Base-by-base conservation (phyloP, 179 eudicot genomes). In the Silene noctiflora region DNA sequence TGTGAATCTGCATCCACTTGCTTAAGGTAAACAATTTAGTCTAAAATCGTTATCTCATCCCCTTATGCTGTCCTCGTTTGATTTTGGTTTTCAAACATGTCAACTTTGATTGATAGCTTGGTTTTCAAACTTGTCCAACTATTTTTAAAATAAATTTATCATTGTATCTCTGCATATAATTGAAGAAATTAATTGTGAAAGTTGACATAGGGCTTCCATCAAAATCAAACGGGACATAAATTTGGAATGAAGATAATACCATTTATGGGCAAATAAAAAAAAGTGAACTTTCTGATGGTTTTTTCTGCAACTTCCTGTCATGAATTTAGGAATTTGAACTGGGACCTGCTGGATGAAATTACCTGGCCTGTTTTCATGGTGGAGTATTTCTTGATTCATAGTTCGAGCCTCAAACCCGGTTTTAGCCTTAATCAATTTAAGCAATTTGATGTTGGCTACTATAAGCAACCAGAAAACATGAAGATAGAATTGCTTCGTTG, bases 301-400 rank as follows among this genome's bases (percentile, higher is more conserved):
- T 46, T 19, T 74, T 65, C 66, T 65, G 76, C 31, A 44, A 66
- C 73, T 61, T 77, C 21, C 73, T 64, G 71, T 76, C 56, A 16
- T 53, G 68, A 58, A 76, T 83, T 71, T 80, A 96, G 99, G 97
- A 88, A 81, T 84, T 84, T 93, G 77, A 88, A 94, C 78, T 96
- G 99, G 99, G 94, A 91, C 84, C 82, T 96, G 70, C 88, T 96
- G 86, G 99, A 96, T 83, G 75, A 83, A 81, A 81, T 96, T 78
- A 93, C 98, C 0, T 96, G 99, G 99, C 99, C 99, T 59, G 78
- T 90, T 67, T 96, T 83, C 83, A 82, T 94, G 92, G 88, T 79
- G 65, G 94, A 91, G 68, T 96, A 96, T 83, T 84, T 96, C 31
- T 73, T 96, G 76, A 75, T 82, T 71, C 89, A 87, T 77, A 81